Evolutionary conservation across 768 basidiomycete species (phyloP).

Genomic region (Phlebiopsis flavidoalba): DNA sequence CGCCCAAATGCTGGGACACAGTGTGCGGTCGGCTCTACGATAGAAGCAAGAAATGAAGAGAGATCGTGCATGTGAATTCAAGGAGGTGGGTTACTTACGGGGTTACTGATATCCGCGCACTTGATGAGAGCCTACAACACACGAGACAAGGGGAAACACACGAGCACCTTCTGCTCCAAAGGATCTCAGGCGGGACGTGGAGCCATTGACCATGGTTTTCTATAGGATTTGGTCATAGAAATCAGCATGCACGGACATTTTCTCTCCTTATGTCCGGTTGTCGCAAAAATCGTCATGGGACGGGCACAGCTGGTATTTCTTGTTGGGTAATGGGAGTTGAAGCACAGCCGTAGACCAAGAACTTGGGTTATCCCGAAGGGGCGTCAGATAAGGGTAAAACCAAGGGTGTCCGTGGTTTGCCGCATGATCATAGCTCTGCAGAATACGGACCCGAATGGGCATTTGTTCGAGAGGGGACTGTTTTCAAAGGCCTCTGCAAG

Average conservation of each 20-base stretch:
- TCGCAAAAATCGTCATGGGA: conserved; percentile 84
- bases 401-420: conserved; percentile 70
- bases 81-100: conserved; percentile 55
- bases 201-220: conserved; percentile 39
- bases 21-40: conserved; percentile 82
- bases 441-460: conserved; percentile 64
- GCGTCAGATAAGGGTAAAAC: too few species aligned
- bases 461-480: conserved; percentile 89
- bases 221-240: conserved; percentile 78
- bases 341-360: too few species aligned
- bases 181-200: conserved; percentile 28
- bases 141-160: too few species aligned
- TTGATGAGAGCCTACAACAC: conserved; percentile 94
- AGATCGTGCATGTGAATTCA: background rate
- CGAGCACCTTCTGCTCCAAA: conserved; percentile 52
- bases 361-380: too few species aligned
- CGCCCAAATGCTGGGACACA: conserved; percentile 94
- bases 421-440: conserved; percentile 70
- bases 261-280: too few species aligned
- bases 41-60: conserved; percentile 1
- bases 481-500: conserved; percentile 84
- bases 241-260: conserved; percentile 86
- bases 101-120: conserved; percentile 98
- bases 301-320: too few species aligned
- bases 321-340: too few species aligned